Evolutionary conservation across 163 green algal genomes (phyloP), one percentile per base, ranked within the genome.

Genomic region (Chloromonas sp.): DNA sequence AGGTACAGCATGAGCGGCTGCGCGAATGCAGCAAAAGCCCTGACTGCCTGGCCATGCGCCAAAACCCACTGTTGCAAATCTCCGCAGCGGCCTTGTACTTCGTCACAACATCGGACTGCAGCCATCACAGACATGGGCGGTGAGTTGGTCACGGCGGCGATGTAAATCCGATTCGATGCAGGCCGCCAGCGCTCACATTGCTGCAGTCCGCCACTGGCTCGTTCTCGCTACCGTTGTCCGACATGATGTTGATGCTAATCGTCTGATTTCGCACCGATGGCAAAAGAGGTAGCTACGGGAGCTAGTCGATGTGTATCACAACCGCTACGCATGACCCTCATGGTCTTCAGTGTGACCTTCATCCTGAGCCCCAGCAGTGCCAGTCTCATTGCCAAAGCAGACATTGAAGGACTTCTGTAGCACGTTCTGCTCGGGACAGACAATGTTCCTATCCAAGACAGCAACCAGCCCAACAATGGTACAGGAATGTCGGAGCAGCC

Each of bases 71-170:
- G 89, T 99, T 99, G 78, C 91, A 93, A 85, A 99, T 98, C 82
- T 99, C 96, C 13, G 97, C 94, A 2, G 97, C 97, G 62, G 94
- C 93, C 89, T 99, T 99, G 94, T 99, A 99, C 91, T 99, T 99
- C 71, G 96, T 99, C 0, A 99, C 97, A 36, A 99, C 97, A 89
- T 98, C 96, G 60, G 94, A 92, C 92, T 97, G 91, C 85, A 86
- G n/a, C 14, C 60, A 59, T 57, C 61, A 77, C 13, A 77, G 36
- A 79, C 84, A 89, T 70, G 66, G 81, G 60, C 15, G 13, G 60
- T 11, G 1, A n/a, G 15, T 14, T 36, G 3, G 13, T 60, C 3
- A 81, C 13, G 57, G 2, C 2, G 36, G 2, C 58, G 14, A 71
- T 62, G 13, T 60, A 1, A 71, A 57, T 66, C 14, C 71, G 59